Percentiles rank a stretch among this genome's conserved stretches.
Conservation (phyloP, 176 grass and related monocot genomes). For the Rhynchospora pubera region DNA sequence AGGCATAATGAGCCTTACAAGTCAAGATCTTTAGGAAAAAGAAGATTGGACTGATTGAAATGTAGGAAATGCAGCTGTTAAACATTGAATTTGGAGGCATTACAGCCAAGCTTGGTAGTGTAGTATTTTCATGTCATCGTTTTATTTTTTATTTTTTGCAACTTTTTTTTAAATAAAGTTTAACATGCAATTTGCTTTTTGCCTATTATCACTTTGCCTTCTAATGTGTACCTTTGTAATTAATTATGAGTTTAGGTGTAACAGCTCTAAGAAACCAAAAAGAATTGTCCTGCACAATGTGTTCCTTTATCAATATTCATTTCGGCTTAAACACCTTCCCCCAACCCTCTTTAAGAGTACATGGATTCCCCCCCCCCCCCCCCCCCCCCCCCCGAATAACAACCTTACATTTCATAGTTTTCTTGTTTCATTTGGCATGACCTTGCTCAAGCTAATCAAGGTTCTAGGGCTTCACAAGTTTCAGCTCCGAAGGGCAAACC, state of each 20-base stretch:
- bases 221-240: not conserved
- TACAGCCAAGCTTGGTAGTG: not conserved
- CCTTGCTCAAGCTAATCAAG: slow-evolving; percentile 22
- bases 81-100: not conserved
- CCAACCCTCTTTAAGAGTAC: too few relatives aligned
- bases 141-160: not conserved
- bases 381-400: too few relatives aligned
- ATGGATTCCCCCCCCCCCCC: too few relatives aligned
- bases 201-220: not conserved
- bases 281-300: not conserved
- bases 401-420: slow-evolving; percentile 11
- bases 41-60: not conserved
- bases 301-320: not conserved
- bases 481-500: slow-evolving; percentile 14
- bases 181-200: not conserved
- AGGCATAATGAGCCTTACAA: not conserved
- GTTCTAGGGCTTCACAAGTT: slow-evolving; percentile 3
- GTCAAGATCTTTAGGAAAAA: not conserved
- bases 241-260: not conserved
- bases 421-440: slow-evolving; percentile 14
- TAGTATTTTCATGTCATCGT: not conserved
- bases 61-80: not conserved
- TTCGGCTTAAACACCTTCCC: not conserved
- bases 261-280: slow-evolving; percentile 4
- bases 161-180: not conserved